These are phyloP conservation scores for Whalleya microplaca DNA, from an alignment of 2,329 filamentous ascomycete species.

Conservation along the genomic window DNA sequence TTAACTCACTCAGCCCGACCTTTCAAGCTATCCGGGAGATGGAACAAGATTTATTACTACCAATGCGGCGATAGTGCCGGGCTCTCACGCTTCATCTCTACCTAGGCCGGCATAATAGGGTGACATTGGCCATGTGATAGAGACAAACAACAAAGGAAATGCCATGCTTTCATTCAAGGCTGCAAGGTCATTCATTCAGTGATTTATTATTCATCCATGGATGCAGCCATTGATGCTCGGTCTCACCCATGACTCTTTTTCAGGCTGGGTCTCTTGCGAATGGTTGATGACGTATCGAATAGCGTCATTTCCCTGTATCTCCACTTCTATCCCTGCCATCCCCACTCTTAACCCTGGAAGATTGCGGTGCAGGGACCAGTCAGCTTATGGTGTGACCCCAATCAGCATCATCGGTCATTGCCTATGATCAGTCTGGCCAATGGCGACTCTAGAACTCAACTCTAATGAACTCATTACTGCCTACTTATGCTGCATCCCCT, in stretches of 20 bases:
- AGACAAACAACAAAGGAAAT: constrained; percentile 1
- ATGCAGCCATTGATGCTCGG: constrained; percentile 1
- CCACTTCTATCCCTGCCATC: constrained; percentile 9
- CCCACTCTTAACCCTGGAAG: constrained; percentile 22
- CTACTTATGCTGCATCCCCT: no score
- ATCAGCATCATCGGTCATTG: constrained; percentile 15
- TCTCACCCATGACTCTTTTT: constrained; percentile 26
- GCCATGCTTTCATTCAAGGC: constrained; percentile 3
- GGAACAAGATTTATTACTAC: not conserved
- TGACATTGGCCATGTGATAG: no score
- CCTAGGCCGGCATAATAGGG: no score
- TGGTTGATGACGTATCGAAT: constrained; percentile 25
- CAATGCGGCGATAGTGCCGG: no score
- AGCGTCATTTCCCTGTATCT: constrained; percentile 27
- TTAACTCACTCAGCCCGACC: not conserved
- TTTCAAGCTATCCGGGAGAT: not conserved
- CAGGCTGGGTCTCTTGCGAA: constrained; percentile 14
- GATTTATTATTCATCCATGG: not conserved
- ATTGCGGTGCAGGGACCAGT: constrained; percentile 15
- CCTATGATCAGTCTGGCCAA: not conserved
- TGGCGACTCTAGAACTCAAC: not conserved
- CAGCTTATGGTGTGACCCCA: constrained; percentile 21
- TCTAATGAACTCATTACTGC: not conserved
- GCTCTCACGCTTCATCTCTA: no score
- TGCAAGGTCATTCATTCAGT: no score